Base-by-base conservation (phyloP, 2,329 filamentous ascomycete species). In the Cercospora zeae-maydis region DNA sequence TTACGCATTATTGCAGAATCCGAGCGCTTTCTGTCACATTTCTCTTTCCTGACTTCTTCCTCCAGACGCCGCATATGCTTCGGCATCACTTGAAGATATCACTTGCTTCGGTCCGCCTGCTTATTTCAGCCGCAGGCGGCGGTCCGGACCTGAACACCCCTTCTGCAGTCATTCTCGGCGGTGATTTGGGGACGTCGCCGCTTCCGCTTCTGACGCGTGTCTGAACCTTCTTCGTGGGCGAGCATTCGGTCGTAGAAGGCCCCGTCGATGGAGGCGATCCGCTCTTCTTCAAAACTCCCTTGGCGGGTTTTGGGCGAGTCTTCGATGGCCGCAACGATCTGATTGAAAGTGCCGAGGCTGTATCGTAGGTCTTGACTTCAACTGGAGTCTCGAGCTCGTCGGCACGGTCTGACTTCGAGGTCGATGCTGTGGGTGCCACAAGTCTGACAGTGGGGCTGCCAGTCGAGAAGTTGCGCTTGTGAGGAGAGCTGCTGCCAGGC, bases 221-320 rank as follows among this genome's bases (percentile, higher is more conserved):
- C 27, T 57, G 34, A 2, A 42, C 54, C 11, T 37, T 51, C 19
- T 52, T 59, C 45, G 42, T 24, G 3, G 57, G 57, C 11, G 57
- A 59, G 33, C 57, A 59, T 13, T 59, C 57, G 13, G 57, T 45
- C 6, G 57, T 59, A 21, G 57, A 59, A 19, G 49, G 31, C 14
- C 39, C 57, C 4, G 57, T 59, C 8, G 57, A 59, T 11, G 57
- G 57, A 31, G 57, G 57, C 19, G 57, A 59, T 1, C 45, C 57
- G n/a, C 42, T 59, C 34, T 66, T 62, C 57, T 69, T 69, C 54
- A 69, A 34, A 7, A 69, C 66, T 14, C 66, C 63, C 30, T 64
- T 67, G 30, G 47, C 30, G 27, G 67, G 67, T n/a, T 54, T 53
- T 30, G 65, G 61, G 11, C 63, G 52, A 21, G 57, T 63, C 36